These are phyloP conservation scores for Volvox africanus DNA, from an alignment of 139 green algal genomes.

Conservation along the genomic window DNA sequence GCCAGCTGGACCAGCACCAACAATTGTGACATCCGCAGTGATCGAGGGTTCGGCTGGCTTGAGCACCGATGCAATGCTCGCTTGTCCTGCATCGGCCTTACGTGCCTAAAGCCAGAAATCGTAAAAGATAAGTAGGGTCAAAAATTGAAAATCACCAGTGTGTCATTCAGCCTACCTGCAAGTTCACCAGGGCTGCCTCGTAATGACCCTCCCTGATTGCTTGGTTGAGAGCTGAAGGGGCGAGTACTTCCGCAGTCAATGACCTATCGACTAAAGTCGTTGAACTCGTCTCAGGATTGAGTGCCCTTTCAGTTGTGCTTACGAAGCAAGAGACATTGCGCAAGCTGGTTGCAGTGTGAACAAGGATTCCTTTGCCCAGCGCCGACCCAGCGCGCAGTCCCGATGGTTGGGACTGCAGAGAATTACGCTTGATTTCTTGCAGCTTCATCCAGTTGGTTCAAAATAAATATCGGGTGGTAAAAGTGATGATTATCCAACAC, in stretches of 20 bases:
- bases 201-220: slow-evolving; percentile 71
- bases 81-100: slow-evolving; percentile 80
- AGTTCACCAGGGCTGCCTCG: slow-evolving; percentile 72
- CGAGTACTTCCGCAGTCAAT: not conserved
- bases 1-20: slow-evolving; percentile 93
- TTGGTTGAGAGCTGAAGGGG: slow-evolving; percentile 60
- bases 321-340: not conserved
- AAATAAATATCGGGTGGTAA: too few relatives aligned
- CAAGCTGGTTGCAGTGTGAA: not conserved
- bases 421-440: not conserved
- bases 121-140: not conserved
- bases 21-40: slow-evolving; percentile 77
- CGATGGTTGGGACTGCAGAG: not conserved
- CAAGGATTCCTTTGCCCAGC: not conserved
- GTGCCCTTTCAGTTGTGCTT: not conserved
- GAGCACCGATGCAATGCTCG: slow-evolving; percentile 67
- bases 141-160: not conserved
- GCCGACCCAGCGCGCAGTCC: not conserved
- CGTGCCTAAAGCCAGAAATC: slow-evolving; percentile 58
- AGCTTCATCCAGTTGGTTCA: slow-evolving; percentile 5
- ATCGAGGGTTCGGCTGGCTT: slow-evolving; percentile 14
- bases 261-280: not conserved
- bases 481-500: too few relatives aligned
- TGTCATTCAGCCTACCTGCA: slow-evolving; percentile 58
- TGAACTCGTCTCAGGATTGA: not conserved